Evolutionary conservation across 768 basidiomycete species (phyloP), one percentile per base, ranked within the genome.

Genomic region (Leccinum variicolor): DNA sequence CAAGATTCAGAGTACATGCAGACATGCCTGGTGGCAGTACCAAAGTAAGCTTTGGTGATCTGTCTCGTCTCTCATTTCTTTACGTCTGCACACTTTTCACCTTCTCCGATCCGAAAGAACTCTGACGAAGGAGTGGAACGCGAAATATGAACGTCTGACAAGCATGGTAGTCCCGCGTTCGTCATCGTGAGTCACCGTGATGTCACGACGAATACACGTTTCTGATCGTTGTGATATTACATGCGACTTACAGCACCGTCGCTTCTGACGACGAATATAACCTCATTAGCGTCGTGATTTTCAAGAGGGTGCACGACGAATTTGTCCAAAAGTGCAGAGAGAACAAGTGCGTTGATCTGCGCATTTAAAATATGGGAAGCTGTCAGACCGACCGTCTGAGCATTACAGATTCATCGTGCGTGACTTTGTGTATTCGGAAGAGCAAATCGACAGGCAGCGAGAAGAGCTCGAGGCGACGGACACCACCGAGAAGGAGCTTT

Each of bases 301-400:
- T 99, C 82, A 85, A 85, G 67, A 86, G 90, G 64, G 85, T 93
- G 36, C 89, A 91, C 67, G 97, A 98, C 63, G 90, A 95, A 57
- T 98, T 96, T 70, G 74, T 86, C 3, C 94, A 98, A 75, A 95
- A 91, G 69, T 96, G 93, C 68, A 80, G 97, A 58, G 97, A 98
- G 72, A 87, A 92, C 73, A 98, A 96, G 94, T 96, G 65, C 63
- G 81, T 74, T 41, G 25, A 29, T 60, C 52, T 33, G 45, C 13
- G 19, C 48, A 33, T 51, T 51, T 25, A 19, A 21, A 21, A 55
- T 23, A 45, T 36, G 45, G 29, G 52, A 47, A 41, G 36, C 15
- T 26, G 21, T 56, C 49, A 55, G 34, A 46, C 39, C 50, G 56
- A 60, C 53, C 48, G 47, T 56, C 33, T 57, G 56, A 59, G 34